Conservation (phyloP, 2,329 filamentous ascomycete species). For the Cladorrhinum sp. region DNA sequence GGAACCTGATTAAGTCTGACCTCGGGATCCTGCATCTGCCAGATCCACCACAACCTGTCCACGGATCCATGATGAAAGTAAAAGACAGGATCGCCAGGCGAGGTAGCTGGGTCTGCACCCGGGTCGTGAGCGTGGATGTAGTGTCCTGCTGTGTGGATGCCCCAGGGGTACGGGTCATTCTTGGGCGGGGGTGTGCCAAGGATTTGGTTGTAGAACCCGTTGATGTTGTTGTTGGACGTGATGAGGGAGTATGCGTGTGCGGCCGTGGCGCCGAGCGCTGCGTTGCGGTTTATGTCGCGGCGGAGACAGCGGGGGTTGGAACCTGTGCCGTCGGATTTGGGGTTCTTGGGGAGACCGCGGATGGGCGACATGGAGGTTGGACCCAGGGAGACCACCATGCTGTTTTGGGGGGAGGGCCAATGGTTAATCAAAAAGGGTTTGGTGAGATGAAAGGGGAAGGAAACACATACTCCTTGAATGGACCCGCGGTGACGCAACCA, state of each 20-base stretch:
- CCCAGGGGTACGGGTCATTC: slow-evolving; percentile 37
- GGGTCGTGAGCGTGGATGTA: slow-evolving; percentile 38
- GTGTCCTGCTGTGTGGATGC: slow-evolving; percentile 38
- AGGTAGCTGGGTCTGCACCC: slow-evolving; percentile 33
- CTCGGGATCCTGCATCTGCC: slow-evolving; percentile 29
- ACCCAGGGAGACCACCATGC: slow-evolving; percentile 41
- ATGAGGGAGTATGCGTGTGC: slow-evolving; percentile 35
- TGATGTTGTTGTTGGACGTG: slow-evolving; percentile 35
- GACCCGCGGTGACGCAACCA: slow-evolving; percentile 51
- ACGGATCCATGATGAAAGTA: slow-evolving; percentile 27
- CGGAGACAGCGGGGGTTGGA: slow-evolving; percentile 43
- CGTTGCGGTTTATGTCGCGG: slow-evolving; percentile 39
- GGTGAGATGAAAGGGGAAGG: background rate
- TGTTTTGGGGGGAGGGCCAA: slow-evolving; percentile 28
- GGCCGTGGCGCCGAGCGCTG: slow-evolving; percentile 38
- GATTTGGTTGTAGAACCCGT: slow-evolving; percentile 40
- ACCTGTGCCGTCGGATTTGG: slow-evolving; percentile 33
- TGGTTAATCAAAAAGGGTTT: background rate
- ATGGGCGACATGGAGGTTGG: slow-evolving; percentile 34
- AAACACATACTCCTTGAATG: slow-evolving; percentile 40
- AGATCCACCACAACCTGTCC: slow-evolving; percentile 27
- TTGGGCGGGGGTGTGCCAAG: slow-evolving; percentile 37
- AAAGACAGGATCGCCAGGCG: slow-evolving; percentile 26
- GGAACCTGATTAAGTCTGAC: slow-evolving; percentile 34
- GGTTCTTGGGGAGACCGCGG: slow-evolving; percentile 34